These are phyloP conservation scores for Globisporangium viniferum DNA, from an alignment of 352 stramenopile genomes.

Conservation along the genomic window DNA sequence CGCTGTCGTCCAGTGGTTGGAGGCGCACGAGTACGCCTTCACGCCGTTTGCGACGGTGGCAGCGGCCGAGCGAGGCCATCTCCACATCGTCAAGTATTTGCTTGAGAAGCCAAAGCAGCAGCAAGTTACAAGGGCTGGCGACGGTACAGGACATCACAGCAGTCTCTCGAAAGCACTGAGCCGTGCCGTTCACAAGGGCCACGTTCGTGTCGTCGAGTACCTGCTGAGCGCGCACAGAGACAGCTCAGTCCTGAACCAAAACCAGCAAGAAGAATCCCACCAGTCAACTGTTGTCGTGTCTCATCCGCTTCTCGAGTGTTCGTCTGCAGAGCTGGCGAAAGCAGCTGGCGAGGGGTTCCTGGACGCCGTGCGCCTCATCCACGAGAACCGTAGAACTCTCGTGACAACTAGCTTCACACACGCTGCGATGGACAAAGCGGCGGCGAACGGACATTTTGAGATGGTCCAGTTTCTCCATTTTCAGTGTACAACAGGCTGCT, in stretches of 20 bases:
- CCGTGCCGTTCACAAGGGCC: neutral
- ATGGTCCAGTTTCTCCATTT: neutral
- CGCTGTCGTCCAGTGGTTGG: neutral
- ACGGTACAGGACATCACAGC: neutral
- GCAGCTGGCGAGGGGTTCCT: neutral
- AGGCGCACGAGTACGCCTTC: neutral
- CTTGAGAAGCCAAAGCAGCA: neutral
- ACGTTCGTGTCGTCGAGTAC: neutral
- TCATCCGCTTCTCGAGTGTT: neutral
- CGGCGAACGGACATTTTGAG: neutral
- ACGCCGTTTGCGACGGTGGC: neutral
- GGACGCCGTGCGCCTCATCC: neutral
- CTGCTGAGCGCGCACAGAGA: neutral
- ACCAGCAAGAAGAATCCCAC: no score
- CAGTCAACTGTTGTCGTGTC: neutral
- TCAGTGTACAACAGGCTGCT: neutral
- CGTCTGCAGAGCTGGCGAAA: neutral
- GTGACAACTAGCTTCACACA: neutral
- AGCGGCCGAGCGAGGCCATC: neutral
- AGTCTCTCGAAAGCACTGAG: neutral
- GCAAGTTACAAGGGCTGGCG: neutral
- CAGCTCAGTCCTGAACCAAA: neutral
- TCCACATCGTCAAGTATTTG: neutral
- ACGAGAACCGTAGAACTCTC: neutral
- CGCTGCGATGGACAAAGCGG: neutral